Base-by-base conservation (phyloP, 225 moss, liverwort and hornwort species). In the Physcomitrellopsis africana region DNA sequence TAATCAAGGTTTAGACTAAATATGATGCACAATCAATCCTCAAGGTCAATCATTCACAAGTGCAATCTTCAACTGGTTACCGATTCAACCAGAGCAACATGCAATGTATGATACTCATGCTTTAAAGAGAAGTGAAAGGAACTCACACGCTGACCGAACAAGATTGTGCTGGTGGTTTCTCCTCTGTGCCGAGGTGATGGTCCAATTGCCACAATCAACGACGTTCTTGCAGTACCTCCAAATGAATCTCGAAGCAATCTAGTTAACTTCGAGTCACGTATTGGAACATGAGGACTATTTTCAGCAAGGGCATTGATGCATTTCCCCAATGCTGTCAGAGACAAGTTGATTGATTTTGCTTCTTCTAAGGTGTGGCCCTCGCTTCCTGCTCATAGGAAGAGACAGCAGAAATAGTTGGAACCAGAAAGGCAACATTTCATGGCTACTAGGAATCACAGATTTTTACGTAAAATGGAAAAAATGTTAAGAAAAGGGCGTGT, bases 261-360 rank as follows among this genome's bases (percentile, higher is more conserved):
- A 26, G 94, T 94, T 72, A 94, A 77, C 78, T 94, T 94, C 32
- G 94, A 94, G 67, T 94, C 94, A 18, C 94, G 89, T 69, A 92
- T 92, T 42, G 94, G 94, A 66, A 94, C 94, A 83, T 94, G 94
- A 22, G 90, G 82, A 74, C 94, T 92, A 70, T 87, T 89, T 79
- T 94, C 92, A 73, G 94, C 94, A 67, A 94, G 89, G 37, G 94
- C 94, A 70, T 94, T 94, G 74, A 94, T 94, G 72, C 94, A 94
- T 73, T 94, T 94, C 55, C 94, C 94, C 51, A 94, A 77, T 56
- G 94, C 92, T 46, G 94, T 92, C 68, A 94, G 80, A 24, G 94
- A 94, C 3, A 94, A 81, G 81, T 94, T 94, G 77, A 94, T 94
- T 20, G 94, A 94, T 76, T 94, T 94, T 57, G 94, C 94, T 82